Base-by-base conservation (phyloP, 163 green algal species). In the Dunaliella salina region DNA sequence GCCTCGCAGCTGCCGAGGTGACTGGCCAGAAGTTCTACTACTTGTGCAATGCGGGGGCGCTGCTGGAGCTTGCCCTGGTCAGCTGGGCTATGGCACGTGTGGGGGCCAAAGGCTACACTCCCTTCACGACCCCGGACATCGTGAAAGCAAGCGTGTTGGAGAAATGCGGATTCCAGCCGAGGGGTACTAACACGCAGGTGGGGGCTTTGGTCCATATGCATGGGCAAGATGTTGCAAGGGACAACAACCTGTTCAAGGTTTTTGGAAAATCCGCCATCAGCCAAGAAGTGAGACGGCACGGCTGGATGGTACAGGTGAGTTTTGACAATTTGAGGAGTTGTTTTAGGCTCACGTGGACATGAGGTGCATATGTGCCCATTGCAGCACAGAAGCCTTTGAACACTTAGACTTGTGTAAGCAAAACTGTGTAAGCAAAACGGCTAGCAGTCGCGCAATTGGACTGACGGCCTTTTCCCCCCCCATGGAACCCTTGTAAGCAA, bases 141-240 rank as follows among this genome's bases (percentile, higher is more conserved):
- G 97, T 99, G 80, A 92, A 95, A 18, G 91, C 91, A 25, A 89
- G 57, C 4, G 95, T 99, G 30, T 87, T 99, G 63, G 96, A 99
- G 88, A 98, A 98, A 89, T 99, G 97, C 89, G 97, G 97, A 67
- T 99, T 99, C 92, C 97, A 99, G 87, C 97, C 97, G 0, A 89
- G 97, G 24, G 95, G 87, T 0, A 91, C 94, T 22, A 97, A 97
- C 91, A 99, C 97, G 20, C 97, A 99, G 92, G 95, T 95, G 84
- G 29, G 67, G 0, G 22, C 75, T 79, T 79, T n/a, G n/a, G 25
- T 12, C 29, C 13, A 3, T 79, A 5, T 79, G 29, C 67, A 79
- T n/a, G 59, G 59, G 59, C 22, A 75, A 75, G 59, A 18, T 75
- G 59, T 79, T 50, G 40, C 8, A 50, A 11, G 25, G 8, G 3